Evolutionary conservation across 1,139 yeast genomes (phyloP).

Genomic region (Taphrina sp.): DNA sequence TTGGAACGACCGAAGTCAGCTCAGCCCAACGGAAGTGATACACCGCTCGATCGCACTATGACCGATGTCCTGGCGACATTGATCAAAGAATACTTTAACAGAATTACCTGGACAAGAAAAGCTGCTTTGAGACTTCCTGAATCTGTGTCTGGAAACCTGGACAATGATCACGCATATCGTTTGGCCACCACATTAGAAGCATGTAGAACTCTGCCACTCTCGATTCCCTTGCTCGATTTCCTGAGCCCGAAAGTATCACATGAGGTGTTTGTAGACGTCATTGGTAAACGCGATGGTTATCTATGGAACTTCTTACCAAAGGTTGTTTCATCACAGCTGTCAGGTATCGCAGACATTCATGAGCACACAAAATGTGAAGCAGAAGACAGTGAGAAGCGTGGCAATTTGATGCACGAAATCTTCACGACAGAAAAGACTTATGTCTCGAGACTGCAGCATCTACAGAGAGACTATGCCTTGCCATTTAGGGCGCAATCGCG

Average conservation of each 20-base stretch:
- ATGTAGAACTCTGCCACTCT: neutral
- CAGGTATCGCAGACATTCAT: no score
- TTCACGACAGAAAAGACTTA: constrained; percentile 32
- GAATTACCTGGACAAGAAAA: neutral
- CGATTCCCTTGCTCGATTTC: neutral
- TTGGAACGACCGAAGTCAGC: neutral
- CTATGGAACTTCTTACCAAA: constrained; percentile 4
- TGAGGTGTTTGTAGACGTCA: constrained; percentile 6
- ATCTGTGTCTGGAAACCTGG: no score
- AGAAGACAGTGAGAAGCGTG: constrained; percentile 29
- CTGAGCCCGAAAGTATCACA: constrained; percentile 4
- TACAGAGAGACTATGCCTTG: constrained; percentile 29
- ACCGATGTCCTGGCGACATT: neutral
- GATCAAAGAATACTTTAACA: neutral
- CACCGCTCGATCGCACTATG: neutral
- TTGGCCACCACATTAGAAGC: neutral
- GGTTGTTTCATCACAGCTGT: neutral
- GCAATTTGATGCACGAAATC: constrained; percentile 26
- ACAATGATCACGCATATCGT: neutral
- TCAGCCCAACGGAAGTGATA: neutral
- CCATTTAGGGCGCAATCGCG: constrained; percentile 26
- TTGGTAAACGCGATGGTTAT: neutral
- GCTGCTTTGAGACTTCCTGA: no score
- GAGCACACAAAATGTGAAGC: no score
- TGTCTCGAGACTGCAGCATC: constrained; percentile 25